Conservation (phyloP, 768 basidiomycete genomes). For the Suillus variegatus region DNA sequence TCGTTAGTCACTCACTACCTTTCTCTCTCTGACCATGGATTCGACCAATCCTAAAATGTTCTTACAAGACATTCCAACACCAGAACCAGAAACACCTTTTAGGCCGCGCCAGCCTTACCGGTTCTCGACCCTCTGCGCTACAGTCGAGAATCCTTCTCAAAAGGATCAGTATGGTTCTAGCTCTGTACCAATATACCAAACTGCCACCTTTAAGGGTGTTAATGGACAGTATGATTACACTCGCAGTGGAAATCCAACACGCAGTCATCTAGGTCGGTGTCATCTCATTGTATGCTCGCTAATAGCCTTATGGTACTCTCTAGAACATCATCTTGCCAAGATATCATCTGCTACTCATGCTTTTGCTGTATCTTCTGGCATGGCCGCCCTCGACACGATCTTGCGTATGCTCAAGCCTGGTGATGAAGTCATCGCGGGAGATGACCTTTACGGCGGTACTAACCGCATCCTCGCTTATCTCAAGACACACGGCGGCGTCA, state of each 20-base stretch:
- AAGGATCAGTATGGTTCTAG: conserved; percentile 97
- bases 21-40: conserved; percentile 5
- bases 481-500: conserved; percentile 82
- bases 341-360: conserved; percentile 92
- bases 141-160: conserved; percentile 86
- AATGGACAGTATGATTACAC: conserved; percentile 90
- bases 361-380: conserved; percentile 93
- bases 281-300: not conserved
- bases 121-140: conserved; percentile 91
- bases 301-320: conserved; percentile 6
- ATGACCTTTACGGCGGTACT: conserved; percentile 97
- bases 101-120: conserved; percentile 72
- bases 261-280: conserved; percentile 84
- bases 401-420: conserved; percentile 92
- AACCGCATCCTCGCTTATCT: conserved; percentile 93
- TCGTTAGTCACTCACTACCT: not conserved
- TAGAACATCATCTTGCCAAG: conserved; percentile 97
- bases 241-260: conserved; percentile 94
- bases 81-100: conserved; percentile 78
- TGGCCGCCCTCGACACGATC: conserved; percentile 97
- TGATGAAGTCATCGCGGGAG: conserved; percentile 94
- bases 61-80: conserved; percentile 68
- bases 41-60: conserved; percentile 8
- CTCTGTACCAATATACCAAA: conserved; percentile 97
- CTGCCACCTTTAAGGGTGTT: conserved; percentile 96